Base-by-base conservation (phyloP, 805 yeast species). In the Teunomyces aglyptinius region DNA sequence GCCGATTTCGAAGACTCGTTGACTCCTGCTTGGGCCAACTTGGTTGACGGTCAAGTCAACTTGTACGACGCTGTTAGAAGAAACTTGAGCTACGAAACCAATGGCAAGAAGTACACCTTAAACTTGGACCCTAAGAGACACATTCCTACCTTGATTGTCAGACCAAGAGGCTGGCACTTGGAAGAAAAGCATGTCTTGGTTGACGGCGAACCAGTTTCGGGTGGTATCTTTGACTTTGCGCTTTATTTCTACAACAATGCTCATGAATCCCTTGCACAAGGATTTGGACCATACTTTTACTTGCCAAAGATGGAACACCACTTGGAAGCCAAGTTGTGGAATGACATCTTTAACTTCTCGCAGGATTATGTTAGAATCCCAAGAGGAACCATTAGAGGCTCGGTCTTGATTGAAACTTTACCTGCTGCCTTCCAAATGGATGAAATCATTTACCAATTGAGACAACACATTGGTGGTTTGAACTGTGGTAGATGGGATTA, bases 401-500 rank as follows among this genome's bases (percentile, higher is more conserved):
- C 94, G 7, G 91, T 85, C 24, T 73, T 86, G 63, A 86, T 86
- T 61, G 95, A 86, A 67, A 86, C 95, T 13, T 72, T 86, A 54
- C 95, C 94, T 33, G 90, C 89, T 38, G 89, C 91, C 12, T 86
- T 83, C 78, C 94, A 86, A 68, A 82, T 86, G 84, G 91, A 86
- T 61, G 95, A 86, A 68, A 86, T 86, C 55, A 78, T 86, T 58
- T 86, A 81, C 61, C 86, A 86, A 60, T 74, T 86, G 61, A 76
- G 89, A 65, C 82, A 81, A 43, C 95, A 86, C 65, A 83, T 86
- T 45, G 78, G 86, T 7, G 95, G 94, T 47, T 76, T 86, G 66
- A 86, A 86, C 71, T 86, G 94, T 76, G 95, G 95, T 57, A 79
- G 95, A 70, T 86, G 94, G 92, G 95, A 86, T 68, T 86, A 86